Base-by-base conservation (phyloP, 2,329 filamentous ascomycete species). In the Cytospora piceae region DNA sequence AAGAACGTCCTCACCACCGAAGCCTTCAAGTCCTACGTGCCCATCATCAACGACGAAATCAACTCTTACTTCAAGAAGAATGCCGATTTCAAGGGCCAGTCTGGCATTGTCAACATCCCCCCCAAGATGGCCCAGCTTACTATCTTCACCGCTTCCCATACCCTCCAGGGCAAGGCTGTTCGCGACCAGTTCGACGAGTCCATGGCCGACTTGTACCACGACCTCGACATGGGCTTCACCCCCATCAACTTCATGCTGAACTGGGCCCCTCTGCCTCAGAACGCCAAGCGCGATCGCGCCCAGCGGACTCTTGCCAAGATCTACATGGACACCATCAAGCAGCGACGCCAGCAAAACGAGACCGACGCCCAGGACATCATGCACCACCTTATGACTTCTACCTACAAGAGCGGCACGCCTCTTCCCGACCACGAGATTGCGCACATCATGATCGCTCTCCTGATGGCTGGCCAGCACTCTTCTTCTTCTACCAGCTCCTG, bases 401-500 rank as follows among this genome's bases (percentile, higher is more conserved):
- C 79, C 14, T 94, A 94, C 84, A 93, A 93, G 78, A 83, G 91
- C 71, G 91, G 91, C 56, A 82, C 80, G 14, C 78, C 82, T 0
- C 78, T 94, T 1, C 88, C 91, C 0, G 91, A 94, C 74, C 84
- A 87, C 70, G 91, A 94, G 74, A 87, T 94, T 60, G 90, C 91
- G 0, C 88, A 93, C 77, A 91, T 94, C 83, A 93, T 94, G 91
- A 94, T 94, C 73, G 90, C 91, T 0, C 83, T 94, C 20, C 83
- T 94, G 60, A 94, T 95, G 91, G 91, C 89, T 14, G 91, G 91
- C 59, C 91, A 95, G 74, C 91, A 94, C 79, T 91, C 90, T 1
- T 93, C 90, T 0, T 90, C 91, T 6, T 89, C 90, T 0, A 90
- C 90, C n/a, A 87, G 87, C 70, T 84, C 89, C 11, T 94, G 91